phyloP scores from a whole-genome alignment of 2,329 filamentous ascomycete species.

The Ophiostoma angusticollis region DNA sequence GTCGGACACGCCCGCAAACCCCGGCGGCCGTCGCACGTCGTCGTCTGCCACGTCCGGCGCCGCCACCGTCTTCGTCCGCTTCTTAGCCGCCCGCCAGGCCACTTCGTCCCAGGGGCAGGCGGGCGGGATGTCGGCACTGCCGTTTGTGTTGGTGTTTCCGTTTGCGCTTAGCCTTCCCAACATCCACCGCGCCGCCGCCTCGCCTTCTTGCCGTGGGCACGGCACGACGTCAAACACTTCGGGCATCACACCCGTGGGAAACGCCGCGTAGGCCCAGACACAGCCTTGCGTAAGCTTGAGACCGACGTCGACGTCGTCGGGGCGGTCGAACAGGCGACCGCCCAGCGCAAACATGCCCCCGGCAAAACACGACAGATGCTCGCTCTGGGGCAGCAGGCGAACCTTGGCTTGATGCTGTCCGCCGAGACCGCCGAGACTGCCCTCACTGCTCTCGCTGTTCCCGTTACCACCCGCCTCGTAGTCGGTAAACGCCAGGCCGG shows the following conservation, averaged over 20 bases:
- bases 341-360: slow-evolving; percentile 36
- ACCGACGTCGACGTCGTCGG: slow-evolving; percentile 33
- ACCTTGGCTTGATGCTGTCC: slow-evolving; percentile 10
- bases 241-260: slow-evolving; percentile 45
- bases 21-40: slow-evolving; percentile 13
- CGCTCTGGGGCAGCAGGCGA: slow-evolving; percentile 23
- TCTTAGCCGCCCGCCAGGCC: slow-evolving; percentile 19
- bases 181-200: no score
- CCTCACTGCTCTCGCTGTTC: no score
- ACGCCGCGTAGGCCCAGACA: slow-evolving; percentile 42
- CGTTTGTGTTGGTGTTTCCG: slow-evolving; percentile 10
- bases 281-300: slow-evolving; percentile 40
- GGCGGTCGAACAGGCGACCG: slow-evolving; percentile 30
- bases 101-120: slow-evolving; percentile 24
- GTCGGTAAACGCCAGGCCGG: slow-evolving; percentile 33
- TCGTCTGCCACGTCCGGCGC: no score
- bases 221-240: slow-evolving; percentile 36
- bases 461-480: no score
- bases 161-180: no score
- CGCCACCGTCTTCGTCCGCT: no score
- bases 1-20: slow-evolving; percentile 19
- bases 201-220: slow-evolving; percentile 26
- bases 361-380: slow-evolving; percentile 35
- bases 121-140: neutral
- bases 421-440: slow-evolving; percentile 13